phyloP scores from a whole-genome alignment of 2,329 filamentous ascomycete genomes.

The Chaetothyriales sp. region DNA sequence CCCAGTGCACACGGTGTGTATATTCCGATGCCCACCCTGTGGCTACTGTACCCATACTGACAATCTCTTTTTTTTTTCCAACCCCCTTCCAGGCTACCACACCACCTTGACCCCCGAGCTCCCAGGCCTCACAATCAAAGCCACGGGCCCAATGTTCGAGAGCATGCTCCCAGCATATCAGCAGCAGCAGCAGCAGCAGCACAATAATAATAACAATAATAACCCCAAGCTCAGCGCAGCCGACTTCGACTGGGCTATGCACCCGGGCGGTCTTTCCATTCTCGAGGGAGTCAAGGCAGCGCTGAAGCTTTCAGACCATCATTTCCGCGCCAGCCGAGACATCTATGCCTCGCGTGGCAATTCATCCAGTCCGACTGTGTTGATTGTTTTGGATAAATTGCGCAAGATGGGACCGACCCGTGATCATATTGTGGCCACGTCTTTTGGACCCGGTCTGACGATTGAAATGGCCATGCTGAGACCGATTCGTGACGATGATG shows the following conservation, averaged over 20 bases:
- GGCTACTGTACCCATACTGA: too few relatives aligned
- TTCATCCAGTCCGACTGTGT: constrained; percentile 51
- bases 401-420: constrained; percentile 29
- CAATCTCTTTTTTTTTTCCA: too few relatives aligned
- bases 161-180: constrained; percentile 34
- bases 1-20: constrained; percentile 44
- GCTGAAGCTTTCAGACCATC: constrained; percentile 44
- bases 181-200: too few relatives aligned
- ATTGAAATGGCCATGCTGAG: constrained; percentile 54
- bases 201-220: constrained; percentile 21
- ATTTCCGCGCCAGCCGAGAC: constrained; percentile 55
- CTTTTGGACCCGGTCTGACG: constrained; percentile 54
- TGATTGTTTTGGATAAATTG: constrained; percentile 50
- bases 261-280: constrained; percentile 54
- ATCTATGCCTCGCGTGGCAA: constrained; percentile 56
- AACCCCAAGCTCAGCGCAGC: constrained; percentile 30
- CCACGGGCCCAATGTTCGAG: constrained; percentile 40
- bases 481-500: background rate
- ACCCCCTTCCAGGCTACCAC: constrained; percentile 54
- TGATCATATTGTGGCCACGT: constrained; percentile 46
- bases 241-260: constrained; percentile 60
- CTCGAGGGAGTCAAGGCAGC: constrained; percentile 46
- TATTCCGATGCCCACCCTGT: too few relatives aligned
- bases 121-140: constrained; percentile 39
- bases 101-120: constrained; percentile 49